A percentile compares a stretch with the other conserved stretches of the same genome.
These are phyloP conservation scores for Rauvolfia tetraphylla DNA, from an alignment of 257 asterid species.

Conservation along the genomic window DNA sequence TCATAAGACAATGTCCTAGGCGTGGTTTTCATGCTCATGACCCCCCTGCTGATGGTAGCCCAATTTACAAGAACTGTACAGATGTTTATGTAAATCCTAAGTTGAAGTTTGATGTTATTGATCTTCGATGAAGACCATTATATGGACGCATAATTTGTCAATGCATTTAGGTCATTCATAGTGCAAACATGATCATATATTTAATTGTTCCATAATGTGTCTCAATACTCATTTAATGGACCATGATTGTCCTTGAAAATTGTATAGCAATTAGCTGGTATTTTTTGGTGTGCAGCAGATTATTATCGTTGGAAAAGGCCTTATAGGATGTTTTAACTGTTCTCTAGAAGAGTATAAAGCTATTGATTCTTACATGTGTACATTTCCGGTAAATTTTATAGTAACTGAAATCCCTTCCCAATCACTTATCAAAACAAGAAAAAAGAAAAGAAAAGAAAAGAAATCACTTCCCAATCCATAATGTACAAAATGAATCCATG, in stretches of 20 bases:
- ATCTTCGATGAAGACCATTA: slow-evolving; percentile 56
- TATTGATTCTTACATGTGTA: neutral
- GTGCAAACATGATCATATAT: neutral
- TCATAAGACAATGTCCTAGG: slow-evolving; percentile 83
- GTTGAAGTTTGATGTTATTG: slow-evolving; percentile 79
- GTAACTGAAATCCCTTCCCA: neutral
- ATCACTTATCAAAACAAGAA: too few relatives aligned
- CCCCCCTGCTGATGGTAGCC: slow-evolving; percentile 83
- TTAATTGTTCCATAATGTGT: neutral
- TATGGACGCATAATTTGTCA: slow-evolving; percentile 5
- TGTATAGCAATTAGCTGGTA: neutral
- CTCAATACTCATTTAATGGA: neutral
- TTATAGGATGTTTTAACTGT: neutral
- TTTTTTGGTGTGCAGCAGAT: neutral
- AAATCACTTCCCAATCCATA: neutral
- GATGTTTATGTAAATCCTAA: slow-evolving; percentile 83
- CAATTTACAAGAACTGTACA: slow-evolving; percentile 88
- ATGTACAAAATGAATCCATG: neutral
- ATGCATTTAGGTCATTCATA: neutral
- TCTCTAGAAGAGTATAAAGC: neutral
- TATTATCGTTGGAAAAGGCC: neutral
- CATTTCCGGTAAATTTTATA: neutral
- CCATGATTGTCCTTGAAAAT: neutral
- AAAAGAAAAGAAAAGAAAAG: too few relatives aligned
- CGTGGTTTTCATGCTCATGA: slow-evolving; percentile 96